Base-by-base conservation (phyloP, 192 early-diverging fungal species). In the Chytriomyces confervae region DNA sequence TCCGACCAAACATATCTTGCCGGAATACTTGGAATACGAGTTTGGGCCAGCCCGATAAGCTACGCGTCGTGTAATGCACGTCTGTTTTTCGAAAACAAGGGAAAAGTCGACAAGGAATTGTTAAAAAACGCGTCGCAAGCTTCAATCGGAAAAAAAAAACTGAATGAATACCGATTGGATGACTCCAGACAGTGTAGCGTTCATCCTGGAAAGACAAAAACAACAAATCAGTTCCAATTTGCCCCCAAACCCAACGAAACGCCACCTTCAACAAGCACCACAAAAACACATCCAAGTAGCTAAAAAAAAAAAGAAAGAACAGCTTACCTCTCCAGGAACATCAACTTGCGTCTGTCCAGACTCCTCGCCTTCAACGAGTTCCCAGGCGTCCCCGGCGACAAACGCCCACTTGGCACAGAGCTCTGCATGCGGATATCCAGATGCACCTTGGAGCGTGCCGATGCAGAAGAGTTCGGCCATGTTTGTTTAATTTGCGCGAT, bases 391-490 rank as follows among this genome's bases (percentile, higher is more conserved):
- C 13, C 87, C 85, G 6, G 78, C 78, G 16, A 86, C 62, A 36
- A 89, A 51, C 5, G 47, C 63, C 82, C 80, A 89, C 63, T 83
- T 82, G 44, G 85, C 86, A 44, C 81, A 85, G 13, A 89, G 76
- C 46, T 75, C 43, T 16, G 82, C 57, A 20, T 47, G 29, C 10
- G 87, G 87, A 60, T 85, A 89, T 18, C 77, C 79, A 9, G 84
- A 86, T 7, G 87, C 87, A 5, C 87, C 87, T 6, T 53, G 23
- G 5, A 89, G 65, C 8, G 82, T 79, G 13, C 87, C 87, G 20
- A 86, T 78, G 36, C 85, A 66, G 74, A 85, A 83, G 23, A 89
- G 44, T 68, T 89, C 87, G 18, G 87, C 87, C 87, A 87, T 87
- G 3, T 64, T 68, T 76, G 53, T 53, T 62, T 44, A 27, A 47